Conservation (phyloP, 495 filamentous ascomycete genomes). For the Penicillium silybi region DNA sequence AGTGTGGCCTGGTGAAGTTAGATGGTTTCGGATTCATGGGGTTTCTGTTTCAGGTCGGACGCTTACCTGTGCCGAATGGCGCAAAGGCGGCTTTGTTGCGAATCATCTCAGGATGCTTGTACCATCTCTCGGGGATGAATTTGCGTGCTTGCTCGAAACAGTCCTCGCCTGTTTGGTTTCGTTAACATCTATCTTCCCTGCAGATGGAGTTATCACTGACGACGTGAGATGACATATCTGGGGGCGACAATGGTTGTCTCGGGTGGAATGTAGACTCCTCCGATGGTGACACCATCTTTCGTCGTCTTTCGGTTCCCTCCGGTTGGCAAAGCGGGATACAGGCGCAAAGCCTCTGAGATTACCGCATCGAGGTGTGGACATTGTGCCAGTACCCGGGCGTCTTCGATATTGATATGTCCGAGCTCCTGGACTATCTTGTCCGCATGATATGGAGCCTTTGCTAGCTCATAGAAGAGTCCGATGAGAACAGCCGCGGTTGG, state of each 20-base stretch:
- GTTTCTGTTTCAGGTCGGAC: neutral
- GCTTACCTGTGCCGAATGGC: slow-evolving; percentile 46
- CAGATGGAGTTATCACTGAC: slow-evolving; percentile 23
- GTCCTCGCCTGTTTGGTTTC: slow-evolving; percentile 15
- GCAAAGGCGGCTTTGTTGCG: slow-evolving; percentile 44
- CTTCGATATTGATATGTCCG: slow-evolving; percentile 1
- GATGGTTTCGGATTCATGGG: neutral
- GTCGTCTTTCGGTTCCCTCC: slow-evolving; percentile 35
- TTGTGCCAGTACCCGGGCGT: neutral
- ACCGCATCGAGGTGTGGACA: slow-evolving; percentile 44
- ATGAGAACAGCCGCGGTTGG: slow-evolving; percentile 12
- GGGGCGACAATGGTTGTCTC: slow-evolving; percentile 29
- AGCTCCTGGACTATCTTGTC: slow-evolving; percentile 15
- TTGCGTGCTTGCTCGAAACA: slow-evolving; percentile 34
- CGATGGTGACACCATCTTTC: slow-evolving; percentile 17
- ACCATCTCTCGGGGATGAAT: slow-evolving; percentile 57
- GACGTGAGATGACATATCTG: slow-evolving; percentile 34
- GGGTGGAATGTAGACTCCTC: slow-evolving; percentile 22
- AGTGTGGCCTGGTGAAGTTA: slow-evolving; percentile 5
- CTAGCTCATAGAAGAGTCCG: slow-evolving; percentile 15
- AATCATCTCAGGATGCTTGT: slow-evolving; percentile 42
- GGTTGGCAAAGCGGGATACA: slow-evolving; percentile 44
- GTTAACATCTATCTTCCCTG: neutral
- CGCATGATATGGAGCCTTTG: slow-evolving; percentile 3
- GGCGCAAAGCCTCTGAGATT: slow-evolving; percentile 50